These are phyloP conservation scores for Leishmania mexicana DNA, from an alignment of 208 protist genomes.

Conservation along the genomic window DNA sequence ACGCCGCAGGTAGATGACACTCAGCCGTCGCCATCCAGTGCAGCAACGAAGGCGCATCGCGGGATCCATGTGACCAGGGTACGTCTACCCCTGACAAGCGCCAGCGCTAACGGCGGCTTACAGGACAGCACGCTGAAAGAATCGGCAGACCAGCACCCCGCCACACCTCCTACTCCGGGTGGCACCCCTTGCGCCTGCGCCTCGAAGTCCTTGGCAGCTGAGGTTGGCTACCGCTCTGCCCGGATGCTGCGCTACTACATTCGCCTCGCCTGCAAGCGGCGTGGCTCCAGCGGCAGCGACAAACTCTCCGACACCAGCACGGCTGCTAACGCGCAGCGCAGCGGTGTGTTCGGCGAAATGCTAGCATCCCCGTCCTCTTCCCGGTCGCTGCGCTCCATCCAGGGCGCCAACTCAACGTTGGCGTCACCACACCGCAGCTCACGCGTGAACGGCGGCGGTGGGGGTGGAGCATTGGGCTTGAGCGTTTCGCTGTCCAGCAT, in stretches of 20 bases:
- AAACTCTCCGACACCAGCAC: not conserved
- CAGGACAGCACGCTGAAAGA: not conserved
- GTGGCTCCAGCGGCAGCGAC: not conserved
- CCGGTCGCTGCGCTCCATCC: conserved; percentile 5
- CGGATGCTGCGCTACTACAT: conserved; percentile 32
- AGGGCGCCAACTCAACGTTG: not conserved
- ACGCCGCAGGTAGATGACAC: not conserved
- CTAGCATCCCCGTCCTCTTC: not conserved
- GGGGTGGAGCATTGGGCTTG: not conserved
- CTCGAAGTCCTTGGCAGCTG: not conserved
- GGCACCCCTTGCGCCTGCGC: not conserved
- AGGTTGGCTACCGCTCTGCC: conserved; percentile 16
- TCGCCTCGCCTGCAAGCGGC: conserved; percentile 6
- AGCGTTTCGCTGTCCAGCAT: conserved; percentile 28
- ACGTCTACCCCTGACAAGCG: not conserved
- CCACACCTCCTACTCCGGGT: not conserved
- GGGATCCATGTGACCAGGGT: not conserved
- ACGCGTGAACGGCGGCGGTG: not conserved
- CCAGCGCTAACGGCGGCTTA: too few species aligned
- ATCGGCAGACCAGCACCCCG: not conserved
- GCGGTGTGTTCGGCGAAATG: not conserved
- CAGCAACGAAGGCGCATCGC: not conserved
- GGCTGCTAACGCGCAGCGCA: not conserved
- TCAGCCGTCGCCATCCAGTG: not conserved
- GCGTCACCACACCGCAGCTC: not conserved